Conservation (phyloP, 164 flowering plant species). For the Berberis vulgaris region DNA sequence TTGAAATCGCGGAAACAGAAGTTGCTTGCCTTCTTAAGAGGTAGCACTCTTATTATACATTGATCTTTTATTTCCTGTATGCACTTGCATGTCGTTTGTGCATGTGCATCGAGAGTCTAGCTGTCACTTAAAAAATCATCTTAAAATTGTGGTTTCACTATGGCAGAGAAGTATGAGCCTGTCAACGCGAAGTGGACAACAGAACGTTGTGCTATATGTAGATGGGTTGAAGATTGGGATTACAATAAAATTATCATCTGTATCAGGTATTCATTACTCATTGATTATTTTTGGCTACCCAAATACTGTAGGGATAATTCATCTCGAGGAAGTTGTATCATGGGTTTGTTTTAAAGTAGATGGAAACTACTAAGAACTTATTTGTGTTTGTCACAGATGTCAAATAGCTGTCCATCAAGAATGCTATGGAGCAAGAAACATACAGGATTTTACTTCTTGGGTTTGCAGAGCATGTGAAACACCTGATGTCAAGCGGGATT, state of each 20-base stretch:
- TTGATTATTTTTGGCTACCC: background rate
- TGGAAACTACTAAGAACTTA: background rate
- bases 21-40: constrained; percentile 66
- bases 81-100: background rate
- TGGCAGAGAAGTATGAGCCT: constrained; percentile 82
- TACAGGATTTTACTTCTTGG: constrained; percentile 89
- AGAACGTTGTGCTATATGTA: constrained; percentile 94
- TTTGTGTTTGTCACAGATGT: constrained; percentile 46
- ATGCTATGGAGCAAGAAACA: constrained; percentile 86
- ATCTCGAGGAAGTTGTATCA: no score
- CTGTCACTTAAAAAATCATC: background rate
- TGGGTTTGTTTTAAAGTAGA: no score
- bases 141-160: background rate
- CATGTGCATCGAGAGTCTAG: background rate
- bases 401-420: constrained; percentile 99
- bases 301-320: background rate
- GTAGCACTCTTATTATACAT: constrained; percentile 21
- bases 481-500: constrained; percentile 74
- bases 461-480: constrained; percentile 97
- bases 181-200: constrained; percentile 93
- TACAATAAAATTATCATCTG: constrained; percentile 95
- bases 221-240: constrained; percentile 99
- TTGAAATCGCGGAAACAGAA: constrained; percentile 61
- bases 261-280: constrained; percentile 46
- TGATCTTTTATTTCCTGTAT: background rate